phyloP scores from a whole-genome alignment of 1,284 basidiomycete species.

The Papiliotrema nemorosa region DNA sequence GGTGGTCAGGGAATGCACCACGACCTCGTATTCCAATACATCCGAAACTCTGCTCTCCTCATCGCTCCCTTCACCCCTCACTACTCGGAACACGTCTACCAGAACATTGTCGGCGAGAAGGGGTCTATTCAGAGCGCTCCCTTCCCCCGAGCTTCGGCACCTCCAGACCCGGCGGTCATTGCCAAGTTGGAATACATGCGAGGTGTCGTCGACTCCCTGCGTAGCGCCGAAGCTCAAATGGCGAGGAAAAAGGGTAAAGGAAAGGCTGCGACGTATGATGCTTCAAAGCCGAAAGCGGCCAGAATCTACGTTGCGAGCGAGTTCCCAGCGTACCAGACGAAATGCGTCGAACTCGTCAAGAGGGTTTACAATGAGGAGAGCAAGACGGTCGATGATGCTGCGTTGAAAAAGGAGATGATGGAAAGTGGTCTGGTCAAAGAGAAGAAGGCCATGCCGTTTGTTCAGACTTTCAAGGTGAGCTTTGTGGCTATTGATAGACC shows the following conservation, averaged over 20 bases:
- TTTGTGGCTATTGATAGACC: not conserved
- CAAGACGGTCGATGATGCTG: slow-evolving; percentile 76
- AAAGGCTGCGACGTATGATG: slow-evolving; percentile 59
- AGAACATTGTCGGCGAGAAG: slow-evolving; percentile 66
- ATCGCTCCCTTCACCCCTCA: slow-evolving; percentile 90
- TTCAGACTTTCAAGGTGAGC: slow-evolving; percentile 81
- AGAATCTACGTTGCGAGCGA: slow-evolving; percentile 82
- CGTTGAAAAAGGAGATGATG: slow-evolving; percentile 67
- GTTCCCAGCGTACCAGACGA: slow-evolving; percentile 93
- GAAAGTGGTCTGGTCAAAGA: slow-evolving; percentile 87
- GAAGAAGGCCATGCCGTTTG: slow-evolving; percentile 93
- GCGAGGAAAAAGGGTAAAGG: slow-evolving; percentile 60
- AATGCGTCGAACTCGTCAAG: slow-evolving; percentile 71
- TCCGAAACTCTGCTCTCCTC: slow-evolving; percentile 73
- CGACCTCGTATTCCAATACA: slow-evolving; percentile 71
- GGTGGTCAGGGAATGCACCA: slow-evolving; percentile 75
- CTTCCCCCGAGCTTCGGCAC: slow-evolving; percentile 52
- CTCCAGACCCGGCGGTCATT: slow-evolving; percentile 56
- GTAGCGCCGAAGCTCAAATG: slow-evolving; percentile 78
- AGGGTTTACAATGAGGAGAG: slow-evolving; percentile 62
- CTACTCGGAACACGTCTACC: slow-evolving; percentile 90
- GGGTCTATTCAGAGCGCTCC: slow-evolving; percentile 75
- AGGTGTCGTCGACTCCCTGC: slow-evolving; percentile 59
- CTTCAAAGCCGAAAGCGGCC: slow-evolving; percentile 77
- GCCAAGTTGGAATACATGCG: slow-evolving; percentile 67